phyloP scores from a whole-genome alignment of 2,329 filamentous ascomycete genomes.

The Hymenoscyphus albidus region DNA sequence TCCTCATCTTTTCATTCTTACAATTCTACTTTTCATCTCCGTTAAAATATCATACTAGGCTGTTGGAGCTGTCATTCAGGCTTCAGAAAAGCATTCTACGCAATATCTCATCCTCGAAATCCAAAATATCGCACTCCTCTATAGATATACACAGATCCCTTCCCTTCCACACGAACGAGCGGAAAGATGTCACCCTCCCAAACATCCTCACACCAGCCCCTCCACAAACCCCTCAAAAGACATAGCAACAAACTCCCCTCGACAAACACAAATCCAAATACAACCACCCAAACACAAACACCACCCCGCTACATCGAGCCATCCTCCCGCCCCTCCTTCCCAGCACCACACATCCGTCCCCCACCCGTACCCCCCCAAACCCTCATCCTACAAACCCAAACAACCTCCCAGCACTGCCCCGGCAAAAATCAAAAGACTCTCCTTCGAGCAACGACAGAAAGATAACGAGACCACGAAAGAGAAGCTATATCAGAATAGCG shows the following conservation, averaged over 20 bases:
- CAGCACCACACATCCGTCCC: background rate
- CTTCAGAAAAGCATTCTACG: no score
- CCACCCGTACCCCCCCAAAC: background rate
- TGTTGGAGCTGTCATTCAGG: no score
- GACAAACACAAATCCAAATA: no score
- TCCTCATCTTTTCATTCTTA: no score
- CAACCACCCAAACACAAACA: no score
- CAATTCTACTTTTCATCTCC: no score
- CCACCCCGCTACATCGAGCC: background rate
- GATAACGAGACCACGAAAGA: background rate
- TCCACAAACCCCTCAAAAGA: background rate
- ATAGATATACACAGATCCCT: background rate
- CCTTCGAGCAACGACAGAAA: background rate
- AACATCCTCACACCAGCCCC: background rate
- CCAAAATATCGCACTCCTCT: background rate
- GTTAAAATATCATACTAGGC: no score
- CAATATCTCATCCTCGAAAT: no score
- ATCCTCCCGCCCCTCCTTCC: background rate
- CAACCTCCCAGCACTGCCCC: no score
- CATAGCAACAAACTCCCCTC: background rate
- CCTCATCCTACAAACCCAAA: background rate
- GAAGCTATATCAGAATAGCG: background rate
- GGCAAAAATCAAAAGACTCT: background rate
- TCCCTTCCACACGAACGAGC: background rate
- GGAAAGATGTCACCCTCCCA: background rate